Conservation (phyloP, 441 rosid genomes). For the Iberis amara region DNA sequence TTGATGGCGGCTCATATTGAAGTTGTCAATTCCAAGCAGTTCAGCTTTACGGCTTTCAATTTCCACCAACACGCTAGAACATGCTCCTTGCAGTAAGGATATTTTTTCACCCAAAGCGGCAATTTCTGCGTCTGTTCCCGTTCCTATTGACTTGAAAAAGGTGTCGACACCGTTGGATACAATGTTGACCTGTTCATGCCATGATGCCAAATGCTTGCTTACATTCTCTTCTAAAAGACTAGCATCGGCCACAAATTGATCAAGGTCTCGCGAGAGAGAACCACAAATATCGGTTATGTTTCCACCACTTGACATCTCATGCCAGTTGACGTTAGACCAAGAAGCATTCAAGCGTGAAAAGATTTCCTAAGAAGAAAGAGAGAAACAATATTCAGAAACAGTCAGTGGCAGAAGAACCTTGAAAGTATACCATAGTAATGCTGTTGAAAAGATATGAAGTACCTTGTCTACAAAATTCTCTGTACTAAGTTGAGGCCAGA, state of each 20-base stretch:
- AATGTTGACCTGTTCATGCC: constrained; percentile 48
- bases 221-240: constrained; percentile 44
- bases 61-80: constrained; percentile 57
- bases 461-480: constrained; percentile 48
- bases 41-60: constrained; percentile 63
- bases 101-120: constrained; percentile 45
- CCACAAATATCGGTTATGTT: constrained; percentile 39
- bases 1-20: constrained; percentile 33
- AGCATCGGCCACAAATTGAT: constrained; percentile 44
- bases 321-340: constrained; percentile 41
- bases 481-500: constrained; percentile 31
- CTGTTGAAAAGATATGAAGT: constrained; percentile 21
- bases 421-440: constrained; percentile 11
- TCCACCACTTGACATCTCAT: constrained; percentile 42
- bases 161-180: constrained; percentile 42
- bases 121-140: constrained; percentile 56
- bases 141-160: constrained; percentile 44
- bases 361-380: constrained; percentile 45
- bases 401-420: constrained; percentile 16
- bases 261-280: constrained; percentile 47
- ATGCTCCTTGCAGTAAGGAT: constrained; percentile 65
- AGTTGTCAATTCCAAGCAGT: constrained; percentile 33
- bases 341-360: constrained; percentile 36
- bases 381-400: constrained; percentile 25
- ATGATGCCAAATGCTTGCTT: constrained; percentile 42